Base-by-base conservation (phyloP, 805 yeast genomes). In the Saccharomycopsis vini region DNA sequence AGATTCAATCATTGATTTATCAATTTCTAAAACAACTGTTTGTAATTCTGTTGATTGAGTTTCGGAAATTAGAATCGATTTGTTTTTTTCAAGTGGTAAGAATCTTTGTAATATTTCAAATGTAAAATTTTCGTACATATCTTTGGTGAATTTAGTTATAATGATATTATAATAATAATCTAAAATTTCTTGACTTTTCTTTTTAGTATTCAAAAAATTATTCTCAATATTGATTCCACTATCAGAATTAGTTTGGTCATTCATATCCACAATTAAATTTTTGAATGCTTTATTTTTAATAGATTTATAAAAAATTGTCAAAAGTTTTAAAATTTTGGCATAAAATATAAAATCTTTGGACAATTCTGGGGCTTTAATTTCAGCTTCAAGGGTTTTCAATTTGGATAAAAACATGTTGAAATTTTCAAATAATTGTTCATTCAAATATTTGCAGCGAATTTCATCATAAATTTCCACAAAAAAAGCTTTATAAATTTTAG, bases 381-480 rank as follows among this genome's bases (percentile, higher is more conserved):
- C n/a, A n/a, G n/a, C n/a, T n/a, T n/a, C n/a, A n/a, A n/a, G n/a
- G n/a, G n/a, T n/a, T n/a, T n/a, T n/a, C n/a, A n/a, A n/a, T n/a
- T n/a, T n/a, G n/a, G n/a, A n/a, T n/a, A n/a, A n/a, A n/a, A n/a
- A n/a, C n/a, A n/a, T n/a, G n/a, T n/a, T n/a, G n/a, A n/a, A n/a
- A n/a, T n/a, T n/a, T n/a, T n/a, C n/a, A n/a, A 33, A 26, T 13
- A 43, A 9, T n/a, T 23, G 26, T 3, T 19, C 22, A 15, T 31
- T 20, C 15, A 43, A 38, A 28, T 16, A 32, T n/a, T 38, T 33
- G 2, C 28, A 4, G 18, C 43, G 12, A 20, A 38, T 38, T 15
- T 34, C 36, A 5, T 33, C 24, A 31, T 30, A 39, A 34, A 38
- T 32, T 26, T 32, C 22, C 32, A 26, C n/a, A 29, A 39, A 26